phyloP scores from a whole-genome alignment of 1,139 yeast species.

The Magnusiomyces ingens region DNA sequence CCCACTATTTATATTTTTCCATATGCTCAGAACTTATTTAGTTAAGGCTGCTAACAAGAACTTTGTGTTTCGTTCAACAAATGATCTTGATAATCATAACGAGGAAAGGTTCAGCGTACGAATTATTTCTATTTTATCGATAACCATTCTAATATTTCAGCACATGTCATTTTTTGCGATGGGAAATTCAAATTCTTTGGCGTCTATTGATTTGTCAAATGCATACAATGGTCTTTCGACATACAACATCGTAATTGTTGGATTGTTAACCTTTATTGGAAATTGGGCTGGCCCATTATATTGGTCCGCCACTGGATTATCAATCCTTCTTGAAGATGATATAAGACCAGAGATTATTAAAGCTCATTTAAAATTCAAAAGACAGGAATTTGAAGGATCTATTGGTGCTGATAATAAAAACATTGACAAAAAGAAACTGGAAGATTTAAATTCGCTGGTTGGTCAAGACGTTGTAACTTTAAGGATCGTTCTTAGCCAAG shows the following conservation, averaged over 20 bases:
- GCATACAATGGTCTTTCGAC: conserved; percentile 80
- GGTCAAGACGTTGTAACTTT: conserved; percentile 27
- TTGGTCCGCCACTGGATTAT: conserved; percentile 60
- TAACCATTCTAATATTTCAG: conserved; percentile 43
- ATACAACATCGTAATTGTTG: conserved; percentile 69
- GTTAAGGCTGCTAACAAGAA: conserved; percentile 19
- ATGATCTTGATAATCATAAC: conserved; percentile 12
- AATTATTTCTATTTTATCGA: conserved; percentile 21
- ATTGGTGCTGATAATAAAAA: conserved; percentile 6
- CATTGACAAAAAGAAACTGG: neutral
- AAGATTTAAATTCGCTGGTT: conserved; percentile 5
- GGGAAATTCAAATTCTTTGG: conserved; percentile 89
- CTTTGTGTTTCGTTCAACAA: conserved; percentile 16
- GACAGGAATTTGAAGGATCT: conserved; percentile 5
- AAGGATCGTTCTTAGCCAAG: conserved; percentile 30
- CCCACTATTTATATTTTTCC: conserved; percentile 57
- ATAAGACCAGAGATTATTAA: conserved; percentile 15
- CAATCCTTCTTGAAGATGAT: conserved; percentile 39
- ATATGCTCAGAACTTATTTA: conserved; percentile 26
- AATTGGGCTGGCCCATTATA: conserved; percentile 82
- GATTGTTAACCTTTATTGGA: conserved; percentile 67
- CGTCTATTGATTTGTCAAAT: conserved; percentile 83
- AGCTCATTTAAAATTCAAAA: neutral
- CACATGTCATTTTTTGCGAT: conserved; percentile 75
- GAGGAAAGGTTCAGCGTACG: conserved; percentile 12